phyloP scores from a whole-genome alignment of 208 protist species.

The Crithidia sp. region DNA sequence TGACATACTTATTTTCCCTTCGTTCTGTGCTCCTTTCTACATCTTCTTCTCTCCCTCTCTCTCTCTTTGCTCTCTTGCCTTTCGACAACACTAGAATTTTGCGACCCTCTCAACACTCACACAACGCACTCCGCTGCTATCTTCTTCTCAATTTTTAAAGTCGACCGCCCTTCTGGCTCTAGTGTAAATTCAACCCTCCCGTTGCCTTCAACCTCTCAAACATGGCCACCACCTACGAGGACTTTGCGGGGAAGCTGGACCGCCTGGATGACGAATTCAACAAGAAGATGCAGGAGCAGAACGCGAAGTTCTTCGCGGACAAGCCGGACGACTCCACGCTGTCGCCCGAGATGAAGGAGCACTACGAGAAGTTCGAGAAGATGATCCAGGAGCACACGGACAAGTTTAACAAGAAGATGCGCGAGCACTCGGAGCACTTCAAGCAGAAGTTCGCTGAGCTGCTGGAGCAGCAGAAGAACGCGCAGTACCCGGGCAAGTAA shows the following conservation, averaged over 20 bases:
- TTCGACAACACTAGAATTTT: no score
- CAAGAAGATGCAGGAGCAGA: constrained; percentile 94
- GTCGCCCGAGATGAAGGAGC: constrained; percentile 92
- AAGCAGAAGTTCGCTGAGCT: constrained; percentile 91
- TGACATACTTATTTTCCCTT: no score
- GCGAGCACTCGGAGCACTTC: constrained; percentile 91
- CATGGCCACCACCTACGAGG: constrained; percentile 89
- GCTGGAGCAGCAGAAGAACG: constrained; percentile 93
- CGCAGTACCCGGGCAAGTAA: constrained; percentile 89
- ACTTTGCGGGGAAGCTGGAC: constrained; percentile 90
- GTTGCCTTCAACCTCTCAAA: constrained; percentile 4
- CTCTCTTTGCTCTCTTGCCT: no score
- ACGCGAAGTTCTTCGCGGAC: constrained; percentile 93
- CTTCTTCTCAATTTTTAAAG: no score
- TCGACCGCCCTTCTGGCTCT: no score
- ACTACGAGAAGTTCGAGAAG: constrained; percentile 93
- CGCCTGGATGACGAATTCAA: constrained; percentile 89
- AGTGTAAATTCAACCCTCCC: no score
- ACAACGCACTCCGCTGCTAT: no score
- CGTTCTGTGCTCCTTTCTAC: no score
- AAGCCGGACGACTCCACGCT: constrained; percentile 89
- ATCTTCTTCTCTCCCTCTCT: no score
- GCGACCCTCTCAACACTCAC: no score
- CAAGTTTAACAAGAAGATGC: constrained; percentile 94
- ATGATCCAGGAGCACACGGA: constrained; percentile 94